phyloP scores from a whole-genome alignment of 306 rosid species.

The Cicer yamashitae region DNA sequence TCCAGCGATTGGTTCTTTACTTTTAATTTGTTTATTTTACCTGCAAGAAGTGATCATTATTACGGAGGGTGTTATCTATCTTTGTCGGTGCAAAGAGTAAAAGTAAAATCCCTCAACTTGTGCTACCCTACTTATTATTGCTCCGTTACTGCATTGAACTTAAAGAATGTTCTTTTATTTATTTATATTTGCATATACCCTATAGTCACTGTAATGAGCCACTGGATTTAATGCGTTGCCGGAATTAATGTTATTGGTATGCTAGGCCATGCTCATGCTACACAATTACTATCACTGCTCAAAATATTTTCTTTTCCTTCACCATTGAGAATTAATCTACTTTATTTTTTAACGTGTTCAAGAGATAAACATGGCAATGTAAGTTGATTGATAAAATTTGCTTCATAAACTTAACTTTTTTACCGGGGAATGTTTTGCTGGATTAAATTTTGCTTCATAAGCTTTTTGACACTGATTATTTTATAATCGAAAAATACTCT shows the following conservation, averaged over 20 bases:
- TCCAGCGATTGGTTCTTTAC: too few relatives aligned
- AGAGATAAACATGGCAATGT: background rate
- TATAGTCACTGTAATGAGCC: background rate
- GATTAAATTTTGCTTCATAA: background rate
- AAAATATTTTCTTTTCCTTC: background rate
- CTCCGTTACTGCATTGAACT: background rate
- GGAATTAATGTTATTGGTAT: conserved; percentile 10
- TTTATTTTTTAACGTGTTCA: background rate
- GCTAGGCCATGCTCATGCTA: conserved; percentile 41
- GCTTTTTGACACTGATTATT: too few relatives aligned
- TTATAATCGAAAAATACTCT: background rate
- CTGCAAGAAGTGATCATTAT: too few relatives aligned
- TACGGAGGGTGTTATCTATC: background rate
- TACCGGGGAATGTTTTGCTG: background rate
- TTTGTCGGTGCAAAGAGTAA: conserved; percentile 44
- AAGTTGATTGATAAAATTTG: background rate
- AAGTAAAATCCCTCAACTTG: conserved; percentile 1
- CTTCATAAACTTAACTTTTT: background rate
- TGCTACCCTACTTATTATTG: background rate
- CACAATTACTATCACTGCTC: background rate
- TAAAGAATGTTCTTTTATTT: conserved; percentile 39
- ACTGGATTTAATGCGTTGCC: background rate
- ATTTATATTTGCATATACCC: background rate
- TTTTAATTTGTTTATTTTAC: too few relatives aligned
- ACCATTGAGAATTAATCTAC: too few relatives aligned